Evolutionary conservation across 2,329 filamentous ascomycete species (phyloP), one percentile per base, ranked within the genome.

Genomic region (Ophiostoma pallidulum): DNA sequence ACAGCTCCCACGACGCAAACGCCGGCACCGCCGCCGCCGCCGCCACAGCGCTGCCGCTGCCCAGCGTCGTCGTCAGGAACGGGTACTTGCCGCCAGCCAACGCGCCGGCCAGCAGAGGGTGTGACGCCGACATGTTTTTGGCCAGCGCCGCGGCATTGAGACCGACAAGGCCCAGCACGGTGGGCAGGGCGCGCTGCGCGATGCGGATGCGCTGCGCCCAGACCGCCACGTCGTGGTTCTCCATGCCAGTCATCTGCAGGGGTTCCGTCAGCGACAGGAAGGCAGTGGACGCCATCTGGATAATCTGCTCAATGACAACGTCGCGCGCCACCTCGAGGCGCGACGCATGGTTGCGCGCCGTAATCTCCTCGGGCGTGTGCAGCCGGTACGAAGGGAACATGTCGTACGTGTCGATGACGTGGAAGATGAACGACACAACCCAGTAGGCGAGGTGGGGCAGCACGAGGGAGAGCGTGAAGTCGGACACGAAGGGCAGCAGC

Each of bases 321-420:
- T 97, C 91, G 63, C 86, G 82, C 53, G 91, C 79, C 4, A 95
- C 89, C 59, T 96, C 84, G 68, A 78, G 86, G 53, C 88, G 80
- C 40, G 85, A 78, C 45, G 88, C 91, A 60, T 87, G 87, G 66
- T 96, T 96, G 58, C 90, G 80, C 65, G 87, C 86, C 31, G 82
- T 64, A 53, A 97, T 84, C 66, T 97, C 91, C 45, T 88, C 89
- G 13, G 92, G 92, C 0, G 92, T 97, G 68, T 98, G 92, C 36
- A 98, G 74, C 53, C 92, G 84, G 68, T 97, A 96, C 59, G 94
- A 80, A 16, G 90, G 83, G 64, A 91, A 94, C 32, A 91, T 70
- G 64, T 96, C 87, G 67, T 82, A 82, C 50, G 81, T 72, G 67
- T 98, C 92, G 60, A 97, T 81, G 57, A 82, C 61, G 71, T 97